phyloP scores from a whole-genome alignment of 768 basidiomycete genomes.

The Suillus paluster region DNA sequence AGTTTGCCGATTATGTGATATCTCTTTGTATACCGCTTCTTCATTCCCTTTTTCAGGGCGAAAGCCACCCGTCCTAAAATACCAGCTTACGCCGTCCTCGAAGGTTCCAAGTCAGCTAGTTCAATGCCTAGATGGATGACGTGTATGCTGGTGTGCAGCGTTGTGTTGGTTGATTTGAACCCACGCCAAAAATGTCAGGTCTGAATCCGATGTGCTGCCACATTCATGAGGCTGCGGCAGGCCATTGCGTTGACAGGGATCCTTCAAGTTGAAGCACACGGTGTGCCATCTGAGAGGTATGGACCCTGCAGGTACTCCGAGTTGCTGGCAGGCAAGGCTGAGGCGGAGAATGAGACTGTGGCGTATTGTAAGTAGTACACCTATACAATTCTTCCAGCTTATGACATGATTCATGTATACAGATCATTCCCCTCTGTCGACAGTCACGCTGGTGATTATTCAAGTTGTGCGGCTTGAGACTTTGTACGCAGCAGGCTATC shows the following conservation, averaged over 20 bases:
- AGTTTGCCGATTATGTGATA: too few relatives aligned
- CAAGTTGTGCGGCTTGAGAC: not conserved
- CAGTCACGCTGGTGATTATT: not conserved
- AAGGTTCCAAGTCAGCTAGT: not conserved
- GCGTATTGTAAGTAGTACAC: too few relatives aligned
- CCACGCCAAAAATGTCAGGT: too few relatives aligned
- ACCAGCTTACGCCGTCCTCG: too few relatives aligned
- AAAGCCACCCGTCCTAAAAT: not conserved
- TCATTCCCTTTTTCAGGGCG: not conserved
- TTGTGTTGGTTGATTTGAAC: too few relatives aligned
- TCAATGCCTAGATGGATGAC: not conserved
- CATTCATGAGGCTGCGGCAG: too few relatives aligned
- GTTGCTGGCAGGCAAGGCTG: not conserved
- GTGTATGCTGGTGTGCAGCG: not conserved
- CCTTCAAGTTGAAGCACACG: not conserved
- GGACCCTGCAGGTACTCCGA: constrained; percentile 1
- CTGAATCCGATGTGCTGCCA: too few relatives aligned
- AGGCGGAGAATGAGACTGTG: not conserved
- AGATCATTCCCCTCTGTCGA: not conserved
- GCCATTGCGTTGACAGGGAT: too few relatives aligned
- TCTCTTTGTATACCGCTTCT: not conserved
- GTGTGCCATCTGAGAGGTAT: not conserved
- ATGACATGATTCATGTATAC: too few relatives aligned
- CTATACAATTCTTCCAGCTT: too few relatives aligned
- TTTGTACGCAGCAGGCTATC: not conserved